Percentiles rank a stretch among this genome's conserved stretches.
These are phyloP conservation scores for Ogataea thermomethanolica DNA, from an alignment of 805 yeast genomes.

Conservation along the genomic window DNA sequence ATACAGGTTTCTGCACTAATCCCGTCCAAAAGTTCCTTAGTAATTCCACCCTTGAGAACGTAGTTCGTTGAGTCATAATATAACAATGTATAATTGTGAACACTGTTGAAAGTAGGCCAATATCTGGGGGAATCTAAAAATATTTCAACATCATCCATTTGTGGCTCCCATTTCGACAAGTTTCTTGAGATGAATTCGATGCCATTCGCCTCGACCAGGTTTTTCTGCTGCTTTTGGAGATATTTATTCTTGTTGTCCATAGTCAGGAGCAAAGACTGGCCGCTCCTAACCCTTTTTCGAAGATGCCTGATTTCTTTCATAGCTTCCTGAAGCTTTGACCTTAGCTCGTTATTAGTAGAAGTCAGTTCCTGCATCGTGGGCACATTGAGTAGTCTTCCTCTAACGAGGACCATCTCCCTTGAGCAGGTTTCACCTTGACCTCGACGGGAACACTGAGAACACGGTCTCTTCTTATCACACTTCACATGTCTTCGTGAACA, in stretches of 20 bases:
- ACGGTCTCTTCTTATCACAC: constrained; percentile 5
- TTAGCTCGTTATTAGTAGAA: background rate
- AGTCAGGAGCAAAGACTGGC: background rate
- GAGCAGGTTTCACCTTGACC: constrained; percentile 1
- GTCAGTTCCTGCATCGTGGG: background rate
- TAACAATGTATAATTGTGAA: background rate
- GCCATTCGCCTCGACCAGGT: background rate
- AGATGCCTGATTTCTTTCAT: background rate
- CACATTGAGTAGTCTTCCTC: constrained; percentile 3
- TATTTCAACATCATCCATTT: background rate
- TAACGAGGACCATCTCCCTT: constrained; percentile 3
- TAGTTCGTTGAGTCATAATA: background rate
- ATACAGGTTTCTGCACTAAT: background rate
- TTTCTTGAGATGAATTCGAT: constrained; percentile 3
- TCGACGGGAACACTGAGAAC: constrained; percentile 1
- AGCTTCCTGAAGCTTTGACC: constrained; percentile 1
- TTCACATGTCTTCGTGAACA: constrained; percentile 4
- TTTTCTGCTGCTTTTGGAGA: background rate
- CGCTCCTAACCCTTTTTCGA: background rate
- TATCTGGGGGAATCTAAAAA: background rate
- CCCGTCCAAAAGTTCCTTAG: background rate
- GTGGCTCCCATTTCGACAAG: background rate
- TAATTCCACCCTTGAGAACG: background rate
- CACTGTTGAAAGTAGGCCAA: background rate
- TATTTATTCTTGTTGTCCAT: background rate